phyloP scores from a whole-genome alignment of 2,329 filamentous ascomycete genomes.

The Fusarium miscanthi region DNA sequence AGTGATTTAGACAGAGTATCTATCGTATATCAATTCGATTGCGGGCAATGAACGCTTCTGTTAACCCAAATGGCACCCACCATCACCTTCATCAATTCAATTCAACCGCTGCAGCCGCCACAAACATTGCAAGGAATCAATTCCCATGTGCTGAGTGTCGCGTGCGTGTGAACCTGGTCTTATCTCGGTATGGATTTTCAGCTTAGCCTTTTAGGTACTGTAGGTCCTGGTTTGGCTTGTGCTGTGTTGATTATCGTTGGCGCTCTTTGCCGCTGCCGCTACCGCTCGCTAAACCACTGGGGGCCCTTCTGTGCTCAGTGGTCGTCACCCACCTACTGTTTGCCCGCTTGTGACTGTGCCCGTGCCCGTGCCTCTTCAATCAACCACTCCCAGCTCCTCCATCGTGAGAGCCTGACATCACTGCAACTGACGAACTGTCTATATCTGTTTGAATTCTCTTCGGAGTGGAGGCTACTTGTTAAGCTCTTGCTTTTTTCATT shows the following conservation, averaged over 20 bases:
- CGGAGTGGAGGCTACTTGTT: constrained; percentile 4
- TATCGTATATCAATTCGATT: not conserved
- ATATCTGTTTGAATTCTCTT: not conserved
- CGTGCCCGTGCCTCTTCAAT: constrained; percentile 2
- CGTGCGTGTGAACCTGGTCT: constrained; percentile 24
- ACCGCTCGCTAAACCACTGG: constrained; percentile 36
- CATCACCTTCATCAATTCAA: not conserved
- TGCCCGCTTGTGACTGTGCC: constrained; percentile 6
- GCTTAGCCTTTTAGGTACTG: not conserved
- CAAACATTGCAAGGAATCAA: not conserved
- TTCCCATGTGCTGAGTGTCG: constrained; percentile 12
- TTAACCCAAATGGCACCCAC: constrained; percentile 5
- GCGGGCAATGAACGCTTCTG: not conserved
- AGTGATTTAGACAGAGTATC: not conserved
- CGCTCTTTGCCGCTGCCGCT: constrained; percentile 20
- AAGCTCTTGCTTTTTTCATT: not conserved
- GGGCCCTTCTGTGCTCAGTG: not conserved
- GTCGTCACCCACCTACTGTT: not conserved
- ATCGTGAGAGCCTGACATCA: constrained; percentile 35
- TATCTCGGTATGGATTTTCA: constrained; percentile 20
- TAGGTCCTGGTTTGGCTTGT: not conserved
- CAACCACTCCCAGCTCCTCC: constrained; percentile 5
- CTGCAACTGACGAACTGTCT: constrained; percentile 12
- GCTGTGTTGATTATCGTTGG: constrained; percentile 14
- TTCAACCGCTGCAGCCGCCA: constrained; percentile 32